Evolutionary conservation across 2,329 filamentous ascomycete genomes (phyloP).

Genomic region (Penicillium vulpinum): DNA sequence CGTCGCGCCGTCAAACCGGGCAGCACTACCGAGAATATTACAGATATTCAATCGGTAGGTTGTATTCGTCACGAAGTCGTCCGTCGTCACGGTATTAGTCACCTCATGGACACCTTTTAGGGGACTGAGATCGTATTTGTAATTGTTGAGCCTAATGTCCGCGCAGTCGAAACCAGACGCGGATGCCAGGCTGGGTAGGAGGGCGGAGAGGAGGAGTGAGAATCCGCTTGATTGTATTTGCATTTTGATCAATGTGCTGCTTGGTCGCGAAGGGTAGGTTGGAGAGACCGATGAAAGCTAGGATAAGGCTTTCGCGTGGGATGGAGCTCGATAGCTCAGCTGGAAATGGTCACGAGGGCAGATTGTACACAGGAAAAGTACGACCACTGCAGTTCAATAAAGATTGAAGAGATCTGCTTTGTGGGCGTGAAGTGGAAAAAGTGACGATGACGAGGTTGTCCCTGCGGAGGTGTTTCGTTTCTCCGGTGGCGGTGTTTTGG

Average conservation of each 20-base stretch:
- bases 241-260: slow-evolving; percentile 27
- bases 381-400: background rate
- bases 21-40: slow-evolving; percentile 29
- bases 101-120: slow-evolving; percentile 42
- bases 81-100: slow-evolving; percentile 32
- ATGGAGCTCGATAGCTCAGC: slow-evolving; percentile 9
- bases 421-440: slow-evolving; percentile 4
- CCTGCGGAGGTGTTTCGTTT: slow-evolving; percentile 30
- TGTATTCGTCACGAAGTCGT: slow-evolving; percentile 33
- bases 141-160: slow-evolving; percentile 35
- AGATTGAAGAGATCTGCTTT: background rate
- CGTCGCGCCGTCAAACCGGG: slow-evolving; percentile 28
- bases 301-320: slow-evolving; percentile 4
- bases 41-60: slow-evolving; percentile 43
- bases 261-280: background rate
- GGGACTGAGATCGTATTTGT: slow-evolving; percentile 42
- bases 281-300: slow-evolving; percentile 3
- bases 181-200: slow-evolving; percentile 30
- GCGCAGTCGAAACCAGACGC: slow-evolving; percentile 42
- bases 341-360: slow-evolving; percentile 4
- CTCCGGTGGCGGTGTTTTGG: slow-evolving; percentile 24
- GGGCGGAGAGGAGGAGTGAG: slow-evolving; percentile 28
- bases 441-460: slow-evolving; percentile 17
- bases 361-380: background rate
- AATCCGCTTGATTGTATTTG: slow-evolving; percentile 32